These are phyloP conservation scores for Venturia nashicola DNA, from an alignment of 2,329 filamentous ascomycete genomes.

Conservation along the genomic window DNA sequence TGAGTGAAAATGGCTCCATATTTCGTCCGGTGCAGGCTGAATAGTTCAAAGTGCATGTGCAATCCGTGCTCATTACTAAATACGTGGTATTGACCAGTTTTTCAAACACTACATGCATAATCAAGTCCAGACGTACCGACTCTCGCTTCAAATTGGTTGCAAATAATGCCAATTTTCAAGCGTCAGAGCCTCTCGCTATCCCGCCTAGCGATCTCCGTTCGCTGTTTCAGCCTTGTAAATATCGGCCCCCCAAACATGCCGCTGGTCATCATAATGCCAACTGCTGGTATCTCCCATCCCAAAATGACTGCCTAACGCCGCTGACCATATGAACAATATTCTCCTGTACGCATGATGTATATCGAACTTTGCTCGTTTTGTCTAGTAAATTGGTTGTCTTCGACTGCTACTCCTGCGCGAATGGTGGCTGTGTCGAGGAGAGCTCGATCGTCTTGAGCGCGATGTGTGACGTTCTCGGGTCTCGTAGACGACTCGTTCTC, in stretches of 20 bases:
- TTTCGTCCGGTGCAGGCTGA: too few relatives aligned
- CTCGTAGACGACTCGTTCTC: not conserved
- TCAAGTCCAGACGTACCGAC: not conserved
- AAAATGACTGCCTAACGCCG: not conserved
- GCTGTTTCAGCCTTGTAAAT: not conserved
- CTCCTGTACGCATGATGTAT: not conserved
- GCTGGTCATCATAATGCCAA: not conserved
- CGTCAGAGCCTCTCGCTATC: not conserved
- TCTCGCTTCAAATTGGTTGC: not conserved
- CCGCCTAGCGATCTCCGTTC: not conserved
- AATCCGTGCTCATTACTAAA: not conserved
- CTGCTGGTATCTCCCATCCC: not conserved
- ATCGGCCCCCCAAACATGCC: not conserved
- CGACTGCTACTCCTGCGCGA: conserved; percentile 18
- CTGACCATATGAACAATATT: not conserved
- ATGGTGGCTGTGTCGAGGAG: conserved; percentile 25
- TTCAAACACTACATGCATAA: not conserved
- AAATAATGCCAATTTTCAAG: not conserved
- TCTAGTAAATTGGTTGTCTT: not conserved
- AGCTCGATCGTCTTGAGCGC: conserved; percentile 17
- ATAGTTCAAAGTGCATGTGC: too few relatives aligned
- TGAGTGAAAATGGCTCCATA: too few relatives aligned
- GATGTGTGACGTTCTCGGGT: conserved; percentile 25
- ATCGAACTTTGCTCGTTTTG: not conserved
- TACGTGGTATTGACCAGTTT: not conserved